Percentiles rank a stretch among this genome's conserved stretches.
Evolutionary conservation across 768 basidiomycete species (phyloP).

Genomic region (Gymnopilus dilepis): DNA sequence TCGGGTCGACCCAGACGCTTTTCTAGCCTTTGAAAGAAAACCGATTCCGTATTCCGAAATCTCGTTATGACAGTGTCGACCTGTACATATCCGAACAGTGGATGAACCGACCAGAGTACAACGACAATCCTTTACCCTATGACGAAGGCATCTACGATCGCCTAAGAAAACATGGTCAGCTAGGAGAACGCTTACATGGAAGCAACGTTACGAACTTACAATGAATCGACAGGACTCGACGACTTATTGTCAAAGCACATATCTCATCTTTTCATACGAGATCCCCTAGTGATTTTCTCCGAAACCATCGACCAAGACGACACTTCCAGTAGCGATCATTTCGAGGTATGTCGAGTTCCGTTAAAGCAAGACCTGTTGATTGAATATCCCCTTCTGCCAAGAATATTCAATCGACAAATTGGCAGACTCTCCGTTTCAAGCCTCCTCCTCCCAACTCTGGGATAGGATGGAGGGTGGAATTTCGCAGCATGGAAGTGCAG

Average conservation of each 20-base stretch:
- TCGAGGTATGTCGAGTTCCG: conserved; percentile 65
- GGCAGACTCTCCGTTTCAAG: conserved; percentile 99
- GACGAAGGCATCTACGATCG: conserved; percentile 77
- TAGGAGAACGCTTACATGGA: neutral
- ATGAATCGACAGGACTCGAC: conserved; percentile 73
- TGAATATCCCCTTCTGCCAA: conserved; percentile 30
- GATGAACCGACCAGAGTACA: conserved; percentile 92
- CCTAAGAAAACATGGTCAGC: conserved; percentile 75
- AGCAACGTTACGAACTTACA: conserved; percentile 5
- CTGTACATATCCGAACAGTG: conserved; percentile 88
- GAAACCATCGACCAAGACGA: conserved; percentile 96
- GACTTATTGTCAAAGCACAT: conserved; percentile 88
- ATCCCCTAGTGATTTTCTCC: conserved; percentile 93
- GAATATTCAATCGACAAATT: conserved; percentile 99
- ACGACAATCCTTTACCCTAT: conserved; percentile 84
- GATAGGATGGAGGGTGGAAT: conserved; percentile 99
- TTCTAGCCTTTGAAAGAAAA: conserved; percentile 71
- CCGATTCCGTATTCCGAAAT: conserved; percentile 88
- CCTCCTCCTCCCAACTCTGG: conserved; percentile 92
- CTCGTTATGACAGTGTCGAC: conserved; percentile 96
- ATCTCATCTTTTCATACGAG: conserved; percentile 95
- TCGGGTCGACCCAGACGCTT: neutral
- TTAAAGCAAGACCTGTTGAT: neutral
- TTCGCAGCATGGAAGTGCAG: conserved; percentile 98
- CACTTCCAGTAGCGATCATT: conserved; percentile 86